A percentile compares a stretch with the other conserved stretches of the same genome.
Evolutionary conservation across 1,139 yeast genomes (phyloP).

Genomic region (Geotrichum macrosporum): DNA sequence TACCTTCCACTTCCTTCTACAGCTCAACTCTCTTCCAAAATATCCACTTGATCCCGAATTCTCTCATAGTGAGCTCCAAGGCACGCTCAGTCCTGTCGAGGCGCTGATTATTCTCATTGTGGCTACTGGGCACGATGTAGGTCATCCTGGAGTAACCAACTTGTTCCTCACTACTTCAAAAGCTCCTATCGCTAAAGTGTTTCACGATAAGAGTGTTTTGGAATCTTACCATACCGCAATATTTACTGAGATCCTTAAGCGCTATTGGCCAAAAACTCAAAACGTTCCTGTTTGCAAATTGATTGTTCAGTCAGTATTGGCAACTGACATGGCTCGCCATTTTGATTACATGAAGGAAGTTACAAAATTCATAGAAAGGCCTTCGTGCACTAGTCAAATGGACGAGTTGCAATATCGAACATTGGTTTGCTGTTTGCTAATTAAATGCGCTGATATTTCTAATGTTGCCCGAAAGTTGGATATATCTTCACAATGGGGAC

Average conservation of each 20-base stretch:
- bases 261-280: slow-evolving; percentile 59
- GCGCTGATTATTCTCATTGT: slow-evolving; percentile 63
- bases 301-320: slow-evolving; percentile 49
- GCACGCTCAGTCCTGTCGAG: slow-evolving; percentile 41
- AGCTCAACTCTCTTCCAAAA: slow-evolving; percentile 46
- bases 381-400: neutral
- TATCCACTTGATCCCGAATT: neutral
- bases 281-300: slow-evolving; percentile 21
- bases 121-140: slow-evolving; percentile 92
- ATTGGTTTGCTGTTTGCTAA: slow-evolving; percentile 60
- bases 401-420: slow-evolving; percentile 14
- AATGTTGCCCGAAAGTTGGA: slow-evolving; percentile 78
- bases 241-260: slow-evolving; percentile 54
- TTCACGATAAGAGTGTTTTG: slow-evolving; percentile 63
- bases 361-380: slow-evolving; percentile 21
- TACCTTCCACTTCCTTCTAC: slow-evolving; percentile 58
- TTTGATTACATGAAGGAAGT: slow-evolving; percentile 60
- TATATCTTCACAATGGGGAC: slow-evolving; percentile 83
- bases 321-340: slow-evolving; percentile 95
- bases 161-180: slow-evolving; percentile 57
- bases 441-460: slow-evolving; percentile 92
- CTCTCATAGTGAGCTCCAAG: neutral
- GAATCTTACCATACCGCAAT: slow-evolving; percentile 82
- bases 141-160: slow-evolving; percentile 94
- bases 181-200: slow-evolving; percentile 64